Evolutionary conservation across 139 green algal species (phyloP), one percentile per base, ranked within the genome.

Genomic region (Closterium sp.): DNA sequence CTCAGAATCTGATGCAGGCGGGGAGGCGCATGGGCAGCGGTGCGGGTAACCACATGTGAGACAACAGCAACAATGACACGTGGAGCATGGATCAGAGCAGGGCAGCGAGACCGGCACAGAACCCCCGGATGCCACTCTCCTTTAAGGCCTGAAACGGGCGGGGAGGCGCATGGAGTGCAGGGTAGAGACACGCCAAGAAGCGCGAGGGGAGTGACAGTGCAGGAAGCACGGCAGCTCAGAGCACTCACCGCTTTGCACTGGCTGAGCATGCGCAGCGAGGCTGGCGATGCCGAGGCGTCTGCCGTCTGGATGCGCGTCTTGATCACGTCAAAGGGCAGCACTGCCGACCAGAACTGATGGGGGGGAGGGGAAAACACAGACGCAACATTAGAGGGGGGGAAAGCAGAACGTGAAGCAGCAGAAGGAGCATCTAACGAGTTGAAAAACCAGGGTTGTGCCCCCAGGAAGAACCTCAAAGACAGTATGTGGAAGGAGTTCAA

Each of bases 301-400:
- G 55, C 88, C 9, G 90, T 93, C 84, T 94, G 91, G 5, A 94
- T 94, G n/a, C 91, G 35, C 12, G 91, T 93, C 91, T 94, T 94
- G 23, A 93, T 55, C 31, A 94, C 91, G 25, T 94, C 91, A 34
- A 94, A 89, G 12, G 91, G 91, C 1, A 94, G 31, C 16, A 94
- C 89, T 30, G 87, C 32, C 0, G 33, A 25, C 91, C 91, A 94
- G 30, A 94, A 94, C 91, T 94, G 91, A 28, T 76, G 16, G 55
- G 55, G 55, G 25, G 1, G 55, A 69, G 43, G 43, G 12, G 43
- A n/a, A n/a, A n/a, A n/a, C n/a, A n/a, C n/a, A n/a, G n/a, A n/a
- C n/a, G n/a, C n/a, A n/a, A n/a, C n/a, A n/a, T 4, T 8, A 6
- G 38, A 8, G 3, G 38, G 3, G 2, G 3, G 12, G 12, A 19